Evolutionary conservation across 2,329 filamentous ascomycete species (phyloP).

Genomic region (Fusarium stilboides): DNA sequence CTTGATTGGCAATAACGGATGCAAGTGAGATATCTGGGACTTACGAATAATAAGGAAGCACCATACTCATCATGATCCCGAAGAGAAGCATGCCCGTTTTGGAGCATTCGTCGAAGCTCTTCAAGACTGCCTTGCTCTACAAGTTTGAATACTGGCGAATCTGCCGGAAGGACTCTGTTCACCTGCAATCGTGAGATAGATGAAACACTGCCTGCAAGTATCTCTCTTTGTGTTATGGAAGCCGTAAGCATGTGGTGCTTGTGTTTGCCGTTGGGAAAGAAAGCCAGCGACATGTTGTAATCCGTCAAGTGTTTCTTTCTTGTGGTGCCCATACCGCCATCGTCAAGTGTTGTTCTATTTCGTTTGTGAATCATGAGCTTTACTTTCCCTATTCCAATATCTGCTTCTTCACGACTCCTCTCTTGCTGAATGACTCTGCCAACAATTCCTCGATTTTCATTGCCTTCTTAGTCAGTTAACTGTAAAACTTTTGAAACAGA

Average conservation of each 20-base stretch:
- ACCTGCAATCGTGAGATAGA: slow-evolving; percentile 16
- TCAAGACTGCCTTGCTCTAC: not conserved
- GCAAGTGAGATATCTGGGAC: not conserved
- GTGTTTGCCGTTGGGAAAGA: not conserved
- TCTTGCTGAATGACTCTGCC: not conserved
- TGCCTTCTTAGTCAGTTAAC: not conserved
- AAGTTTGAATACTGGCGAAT: slow-evolving; percentile 12
- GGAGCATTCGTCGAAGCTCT: slow-evolving; percentile 26
- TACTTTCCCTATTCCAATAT: not conserved
- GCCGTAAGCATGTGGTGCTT: slow-evolving; percentile 20
- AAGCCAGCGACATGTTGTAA: slow-evolving; percentile 7
- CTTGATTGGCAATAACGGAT: too few relatives aligned
- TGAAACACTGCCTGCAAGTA: not conserved
- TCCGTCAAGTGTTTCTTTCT: not conserved
- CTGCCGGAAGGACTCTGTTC: not conserved
- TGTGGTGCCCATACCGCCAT: not conserved
- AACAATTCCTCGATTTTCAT: not conserved
- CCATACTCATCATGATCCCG: slow-evolving; percentile 44
- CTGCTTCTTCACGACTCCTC: not conserved
- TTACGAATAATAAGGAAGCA: slow-evolving; percentile 39
- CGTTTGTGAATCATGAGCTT: slow-evolving; percentile 14
- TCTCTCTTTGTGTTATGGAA: not conserved
- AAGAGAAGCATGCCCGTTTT: slow-evolving; percentile 23
- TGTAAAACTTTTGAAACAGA: too few relatives aligned
- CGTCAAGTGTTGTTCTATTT: not conserved